Base-by-base conservation (phyloP, 768 basidiomycete genomes). In the Russula abietina region DNA sequence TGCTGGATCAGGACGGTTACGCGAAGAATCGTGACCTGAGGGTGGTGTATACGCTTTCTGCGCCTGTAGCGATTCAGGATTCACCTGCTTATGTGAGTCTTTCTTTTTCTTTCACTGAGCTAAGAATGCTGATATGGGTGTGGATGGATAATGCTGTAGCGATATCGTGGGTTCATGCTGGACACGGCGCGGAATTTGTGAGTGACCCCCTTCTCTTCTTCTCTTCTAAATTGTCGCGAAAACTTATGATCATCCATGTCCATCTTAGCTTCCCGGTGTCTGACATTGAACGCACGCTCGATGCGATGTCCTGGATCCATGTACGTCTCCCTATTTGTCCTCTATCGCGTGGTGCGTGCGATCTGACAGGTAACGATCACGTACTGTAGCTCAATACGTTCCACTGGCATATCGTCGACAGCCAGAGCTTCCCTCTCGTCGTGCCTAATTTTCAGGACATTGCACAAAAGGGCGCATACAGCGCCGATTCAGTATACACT, bases 151-250 rank as follows among this genome's bases (percentile, higher is more conserved):
- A 48, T 7, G 7, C 50, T 14, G 7, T 66, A 88, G 86, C 85
- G 86, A 0, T 89, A 86, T 70, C 82, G 91, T 24, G 89, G 87
- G 10, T 79, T 91, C 59, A 82, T 92, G 82, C 79, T 93, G 14
- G 91, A 93, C 70, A 93, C 91, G 0, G 78, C 89, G 1, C 77
- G 91, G 28, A 87, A 91, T 74, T 93, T 36, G 62, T 63, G 54
- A 61, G 85, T 74, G 26, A n/a, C 22, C 8, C 48, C 12, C 1
- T 17, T 9, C 22, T 38, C 22, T 36, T 33, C 32, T 26, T 26
- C 5, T 14, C 10, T 46, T n/a, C 1, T 48, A 5, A 17, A 1
- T 0, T 22, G 5, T 46, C 43, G 2, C 8, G 19, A 7, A 33
- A 39, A 11, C 30, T 60, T 43, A 8, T 32, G 38, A 39, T 33